Evolutionary conservation across 257 asterid genomes (phyloP).

Genomic region (Buddleja alternifolia): DNA sequence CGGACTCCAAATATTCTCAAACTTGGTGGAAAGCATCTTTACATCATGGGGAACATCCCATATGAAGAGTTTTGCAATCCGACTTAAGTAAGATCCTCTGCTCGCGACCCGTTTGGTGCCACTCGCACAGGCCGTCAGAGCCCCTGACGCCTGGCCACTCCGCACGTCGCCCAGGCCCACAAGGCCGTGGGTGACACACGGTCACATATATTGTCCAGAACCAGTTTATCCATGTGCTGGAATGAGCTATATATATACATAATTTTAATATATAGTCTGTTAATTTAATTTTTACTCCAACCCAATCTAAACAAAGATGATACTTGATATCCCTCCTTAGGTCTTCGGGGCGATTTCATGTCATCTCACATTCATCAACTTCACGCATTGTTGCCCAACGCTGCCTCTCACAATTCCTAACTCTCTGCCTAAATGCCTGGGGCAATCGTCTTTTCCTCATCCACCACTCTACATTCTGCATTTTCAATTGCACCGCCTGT

Average conservation of each 20-base stretch:
- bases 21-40: too few relatives aligned
- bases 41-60: too few relatives aligned
- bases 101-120: too few relatives aligned
- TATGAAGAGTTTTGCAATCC: too few relatives aligned
- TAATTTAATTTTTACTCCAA: constrained; percentile 41
- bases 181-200: too few relatives aligned
- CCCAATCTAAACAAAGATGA: constrained; percentile 91
- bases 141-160: too few relatives aligned
- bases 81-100: too few relatives aligned
- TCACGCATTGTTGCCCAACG: constrained; percentile 98
- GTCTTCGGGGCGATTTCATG: constrained; percentile 86
- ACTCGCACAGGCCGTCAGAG: too few relatives aligned
- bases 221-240: constrained; percentile 95
- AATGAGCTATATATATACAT: constrained; percentile 29
- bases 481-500: constrained; percentile 93
- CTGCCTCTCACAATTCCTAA: constrained; percentile 85
- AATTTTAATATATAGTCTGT: not conserved
- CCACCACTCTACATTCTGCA: constrained; percentile 99
- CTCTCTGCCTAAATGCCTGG: constrained; percentile 61
- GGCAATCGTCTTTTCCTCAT: constrained; percentile 89
- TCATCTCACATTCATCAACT: constrained; percentile 90
- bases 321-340: constrained; percentile 90
- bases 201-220: constrained; percentile 90
- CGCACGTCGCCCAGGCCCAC: too few relatives aligned
- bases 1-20: too few relatives aligned